phyloP scores from a whole-genome alignment of 352 stramenopile genomes.

The Phytophthora syringae region DNA sequence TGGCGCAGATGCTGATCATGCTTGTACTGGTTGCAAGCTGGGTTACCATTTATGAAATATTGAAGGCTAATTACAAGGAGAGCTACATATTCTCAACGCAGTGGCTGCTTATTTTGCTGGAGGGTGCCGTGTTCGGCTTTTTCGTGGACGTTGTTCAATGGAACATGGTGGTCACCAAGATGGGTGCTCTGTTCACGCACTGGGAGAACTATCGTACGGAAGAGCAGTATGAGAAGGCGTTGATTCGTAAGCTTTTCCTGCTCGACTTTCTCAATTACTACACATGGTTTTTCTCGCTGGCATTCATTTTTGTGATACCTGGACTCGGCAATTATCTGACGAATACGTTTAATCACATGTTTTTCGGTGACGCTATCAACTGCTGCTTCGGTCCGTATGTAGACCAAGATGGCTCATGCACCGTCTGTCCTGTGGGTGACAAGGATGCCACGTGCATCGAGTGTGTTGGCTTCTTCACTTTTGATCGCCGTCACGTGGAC shows the following conservation, averaged over 20 bases:
- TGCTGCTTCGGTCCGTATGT: constrained; percentile 90
- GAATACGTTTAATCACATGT: constrained; percentile 83
- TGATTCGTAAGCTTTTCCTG: constrained; percentile 87
- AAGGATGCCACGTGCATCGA: constrained; percentile 78
- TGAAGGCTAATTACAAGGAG: constrained; percentile 83
- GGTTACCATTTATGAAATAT: constrained; percentile 89
- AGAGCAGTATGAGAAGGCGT: constrained; percentile 82
- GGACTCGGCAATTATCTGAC: constrained; percentile 85
- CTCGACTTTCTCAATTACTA: constrained; percentile 93
- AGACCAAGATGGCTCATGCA: constrained; percentile 70
- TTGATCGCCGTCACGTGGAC: constrained; percentile 86
- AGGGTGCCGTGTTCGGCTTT: constrained; percentile 85
- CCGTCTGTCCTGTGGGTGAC: constrained; percentile 62
- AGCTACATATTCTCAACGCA: constrained; percentile 85
- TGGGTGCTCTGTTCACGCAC: constrained; percentile 82
- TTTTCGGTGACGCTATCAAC: constrained; percentile 86
- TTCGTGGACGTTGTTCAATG: constrained; percentile 91
- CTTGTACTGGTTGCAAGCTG: constrained; percentile 84
- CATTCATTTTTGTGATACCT: constrained; percentile 89
- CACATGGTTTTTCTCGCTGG: constrained; percentile 92
- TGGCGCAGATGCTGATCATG: constrained; percentile 88
- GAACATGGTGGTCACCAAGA: constrained; percentile 91
- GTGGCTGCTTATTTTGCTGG: constrained; percentile 84
- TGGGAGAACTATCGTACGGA: constrained; percentile 91
- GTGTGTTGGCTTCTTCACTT: constrained; percentile 84